Base-by-base conservation (phyloP, 805 yeast genomes). In the Metschnikowia dekortorum region DNA sequence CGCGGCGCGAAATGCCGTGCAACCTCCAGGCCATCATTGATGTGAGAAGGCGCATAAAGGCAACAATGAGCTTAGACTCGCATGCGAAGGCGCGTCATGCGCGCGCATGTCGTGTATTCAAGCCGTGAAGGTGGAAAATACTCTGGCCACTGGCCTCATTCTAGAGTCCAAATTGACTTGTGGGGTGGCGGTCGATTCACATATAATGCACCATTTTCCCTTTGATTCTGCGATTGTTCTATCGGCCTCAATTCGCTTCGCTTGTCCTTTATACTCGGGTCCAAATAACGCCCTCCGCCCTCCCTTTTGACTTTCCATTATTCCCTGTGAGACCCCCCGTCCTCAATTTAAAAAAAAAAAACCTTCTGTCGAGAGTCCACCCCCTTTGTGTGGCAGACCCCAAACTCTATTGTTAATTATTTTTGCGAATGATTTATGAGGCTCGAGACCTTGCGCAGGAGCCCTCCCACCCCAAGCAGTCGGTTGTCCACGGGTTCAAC, bases 371-470 rank as follows among this genome's bases (percentile, higher is more conserved):
- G n/a, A 6, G 26, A n/a, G 28, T 13, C 7, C 22, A 29, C 34
- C 22, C 22, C 22, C 22, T 22, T 39, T 14, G 39, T 16, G n/a
- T 16, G 39, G 28, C 10, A 39, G 13, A 28, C 18, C 11, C 31
- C 30, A 18, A 37, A 37, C 39, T 11, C 6, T 22, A 18, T 37
- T 28, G 22, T 22, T 22, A 4, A 3, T n/a, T 33, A 39, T 8
- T 8, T 9, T 39, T 30, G n/a, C 32, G n/a, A 29, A 61, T 61
- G 45, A 44, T 44, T 29, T 44, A 44, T 13, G 46, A 36, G 39
- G 8, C 39, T 28, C 46, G 46, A 44, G 46, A 44, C 34, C 33
- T 33, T 5, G 33, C 39, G 9, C 28, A 39, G 14, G 46, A 44
- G 11, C 16, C 14, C 31, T 7, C 39, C 16, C 33, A 16, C 26